Base-by-base conservation (phyloP, 2,329 filamentous ascomycete species). In the Mycosphaerelloides madeirae region DNA sequence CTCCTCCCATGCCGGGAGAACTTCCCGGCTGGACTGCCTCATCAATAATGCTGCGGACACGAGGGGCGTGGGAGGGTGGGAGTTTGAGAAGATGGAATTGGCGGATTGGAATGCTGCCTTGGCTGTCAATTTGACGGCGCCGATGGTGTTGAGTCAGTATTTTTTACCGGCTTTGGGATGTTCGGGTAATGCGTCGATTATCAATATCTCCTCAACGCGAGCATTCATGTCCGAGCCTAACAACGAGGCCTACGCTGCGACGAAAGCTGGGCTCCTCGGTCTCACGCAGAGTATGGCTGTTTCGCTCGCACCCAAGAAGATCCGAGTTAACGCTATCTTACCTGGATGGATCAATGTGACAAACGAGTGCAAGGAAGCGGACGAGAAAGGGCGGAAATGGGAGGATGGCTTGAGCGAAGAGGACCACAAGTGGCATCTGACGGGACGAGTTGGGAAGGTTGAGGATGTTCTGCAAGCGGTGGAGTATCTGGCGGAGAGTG, bases 261-360 rank as follows among this genome's bases (percentile, higher is more conserved):
- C 68, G 0, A 77, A 78, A 58, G 74, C 73, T 2, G 73, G 73
- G 1, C 55, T 78, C 18, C 56, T 77, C 7, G 74, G 74, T 0
- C 54, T 78, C 20, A 71, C 70, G 38, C 73, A 75, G 51, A 68
- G 68, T 8, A 68, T 76, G 68, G 68, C 71, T 9, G 65, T 73
- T 6, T 71, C 68, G 31, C 58, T 76, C 12, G 68, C 66, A 1
- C 63, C 68, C 38, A 56, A 61, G 3, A 65, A 67, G 9, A 67
- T 77, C 19, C 62, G 71, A 3, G 70, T 74, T 19, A 77, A 75
- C 48, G 67, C 72, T 0, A 70, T 77, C 13, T 54, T 75, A 28
- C 74, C 72, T 0, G 74, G 74, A 0, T 77, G 74, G 75, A 74
- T 78, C 36, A 66, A 76, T 52, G 74, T 76, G 6, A 61, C 55